Evolutionary conservation across 2,329 filamentous ascomycete genomes (phyloP).

Genomic region (Penicillium griseofulvum): DNA sequence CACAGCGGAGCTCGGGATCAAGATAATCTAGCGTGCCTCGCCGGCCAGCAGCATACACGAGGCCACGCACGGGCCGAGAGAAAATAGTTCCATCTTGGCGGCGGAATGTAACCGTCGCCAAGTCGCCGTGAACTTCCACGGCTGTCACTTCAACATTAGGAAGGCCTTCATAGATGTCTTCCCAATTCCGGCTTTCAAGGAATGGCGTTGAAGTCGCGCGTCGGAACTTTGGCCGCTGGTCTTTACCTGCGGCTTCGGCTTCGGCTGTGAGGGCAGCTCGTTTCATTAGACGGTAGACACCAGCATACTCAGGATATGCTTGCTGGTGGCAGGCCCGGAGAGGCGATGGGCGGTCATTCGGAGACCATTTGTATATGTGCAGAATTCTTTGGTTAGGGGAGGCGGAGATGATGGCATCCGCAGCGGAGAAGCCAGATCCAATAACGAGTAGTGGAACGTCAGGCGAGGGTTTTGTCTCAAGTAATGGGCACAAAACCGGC

Average conservation of each 20-base stretch:
- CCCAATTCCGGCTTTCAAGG: slow-evolving; percentile 51
- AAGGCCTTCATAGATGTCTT: slow-evolving; percentile 53
- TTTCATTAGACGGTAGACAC: slow-evolving; percentile 61
- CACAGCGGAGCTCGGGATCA: slow-evolving; percentile 44
- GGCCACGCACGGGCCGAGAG: slow-evolving; percentile 47
- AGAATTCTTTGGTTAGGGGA: slow-evolving; percentile 44
- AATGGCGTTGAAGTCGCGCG: slow-evolving; percentile 46
- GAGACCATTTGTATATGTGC: slow-evolving; percentile 62
- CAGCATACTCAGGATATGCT: slow-evolving; percentile 62
- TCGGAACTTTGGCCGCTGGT: slow-evolving; percentile 28
- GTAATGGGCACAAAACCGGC: slow-evolving; percentile 49
- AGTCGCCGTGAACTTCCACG: slow-evolving; percentile 32
- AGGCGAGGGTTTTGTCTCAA: slow-evolving; percentile 29
- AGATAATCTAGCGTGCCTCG: slow-evolving; percentile 56
- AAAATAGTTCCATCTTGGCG: slow-evolving; percentile 44
- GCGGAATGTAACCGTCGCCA: slow-evolving; percentile 45
- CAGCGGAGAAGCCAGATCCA: slow-evolving; percentile 62
- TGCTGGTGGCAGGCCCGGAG: slow-evolving; percentile 58
- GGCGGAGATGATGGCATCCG: slow-evolving; percentile 59
- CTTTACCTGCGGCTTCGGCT: slow-evolving; percentile 6
- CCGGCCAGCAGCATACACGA: slow-evolving; percentile 57
- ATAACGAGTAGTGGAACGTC: slow-evolving; percentile 53
- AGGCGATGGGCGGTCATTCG: slow-evolving; percentile 55
- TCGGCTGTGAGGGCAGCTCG: slow-evolving; percentile 40
- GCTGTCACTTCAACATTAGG: slow-evolving; percentile 52